Conservation (phyloP, 2,329 filamentous ascomycete genomes). For the Ramularia collo-cygni region DNA sequence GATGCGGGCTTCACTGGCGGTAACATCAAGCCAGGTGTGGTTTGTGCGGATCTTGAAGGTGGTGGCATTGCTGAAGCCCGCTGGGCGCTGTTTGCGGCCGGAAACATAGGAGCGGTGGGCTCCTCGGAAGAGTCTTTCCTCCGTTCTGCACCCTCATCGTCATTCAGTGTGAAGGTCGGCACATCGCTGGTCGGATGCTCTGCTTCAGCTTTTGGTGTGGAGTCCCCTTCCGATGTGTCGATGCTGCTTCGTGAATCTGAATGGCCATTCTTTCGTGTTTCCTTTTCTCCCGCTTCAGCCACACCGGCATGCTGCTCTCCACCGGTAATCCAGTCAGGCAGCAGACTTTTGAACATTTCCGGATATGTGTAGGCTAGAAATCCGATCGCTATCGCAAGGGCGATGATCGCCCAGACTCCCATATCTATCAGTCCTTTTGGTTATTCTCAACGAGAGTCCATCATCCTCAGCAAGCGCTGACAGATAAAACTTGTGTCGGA, state of each 20-base stretch:
- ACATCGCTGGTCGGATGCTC: slow-evolving; percentile 12
- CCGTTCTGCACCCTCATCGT: slow-evolving; percentile 28
- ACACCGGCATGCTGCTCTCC: slow-evolving; percentile 4
- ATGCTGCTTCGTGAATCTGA: not conserved
- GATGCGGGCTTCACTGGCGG: slow-evolving; percentile 20
- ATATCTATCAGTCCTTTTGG: slow-evolving; percentile 22
- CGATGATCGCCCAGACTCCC: slow-evolving; percentile 37
- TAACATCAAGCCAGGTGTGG: slow-evolving; percentile 22
- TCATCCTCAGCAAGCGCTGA: slow-evolving; percentile 7
- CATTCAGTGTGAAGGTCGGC: slow-evolving; percentile 24
- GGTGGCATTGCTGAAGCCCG: slow-evolving; percentile 34
- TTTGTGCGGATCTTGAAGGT: slow-evolving; percentile 23
- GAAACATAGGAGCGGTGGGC: slow-evolving; percentile 35
- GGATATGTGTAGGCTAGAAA: slow-evolving; percentile 37
- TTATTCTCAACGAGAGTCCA: slow-evolving; percentile 9
- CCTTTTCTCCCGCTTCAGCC: not conserved
- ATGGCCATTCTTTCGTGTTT: not conserved
- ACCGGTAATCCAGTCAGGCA: slow-evolving; percentile 24
- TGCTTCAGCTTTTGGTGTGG: slow-evolving; percentile 27
- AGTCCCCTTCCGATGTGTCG: slow-evolving; percentile 15
- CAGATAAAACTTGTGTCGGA: not conserved
- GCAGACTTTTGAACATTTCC: slow-evolving; percentile 29
- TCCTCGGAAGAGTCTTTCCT: slow-evolving; percentile 16
- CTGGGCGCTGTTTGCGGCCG: slow-evolving; percentile 42
- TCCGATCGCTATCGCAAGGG: slow-evolving; percentile 34